Evolutionary conservation across 192 early-diverging fungal genomes (phyloP), one percentile per base, ranked within the genome.

Genomic region (Geranomyces variabilis): DNA sequence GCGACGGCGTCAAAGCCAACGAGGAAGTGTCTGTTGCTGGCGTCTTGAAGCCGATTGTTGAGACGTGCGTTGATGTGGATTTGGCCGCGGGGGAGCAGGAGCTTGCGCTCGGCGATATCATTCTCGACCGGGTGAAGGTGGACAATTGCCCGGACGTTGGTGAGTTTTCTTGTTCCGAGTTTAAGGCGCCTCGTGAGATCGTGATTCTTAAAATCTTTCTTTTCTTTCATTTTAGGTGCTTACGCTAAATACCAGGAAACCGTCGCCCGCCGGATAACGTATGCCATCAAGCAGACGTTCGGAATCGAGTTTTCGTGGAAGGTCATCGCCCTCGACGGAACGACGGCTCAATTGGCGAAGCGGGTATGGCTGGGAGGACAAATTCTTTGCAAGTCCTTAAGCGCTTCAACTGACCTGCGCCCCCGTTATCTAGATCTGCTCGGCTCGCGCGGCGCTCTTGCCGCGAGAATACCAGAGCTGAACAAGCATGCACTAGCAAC

Each of bases 261-360:
- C 13, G 76, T 84, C 9, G 72, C 74, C 17, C 71, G 76, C 30
- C 83, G 93, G 19, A 86, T 96, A 29, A 93, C 92, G 21, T 93
- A 94, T 73, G 91, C 85, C 13, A 90, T 96, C 67, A 88, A 89
- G 61, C 77, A 88, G 44, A 87, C 91, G 67, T 95, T 92, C 77
- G 92, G 92, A 28, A 86, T 98, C 45, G 94, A 98, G 72, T 95
- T 98, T 80, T 86, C 92, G 6, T 92, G 89, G 88, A 83, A 89
- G 55, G 90, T 93, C 2, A 82, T 91, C 1, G 67, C 71, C 0
- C 47, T 80, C 12, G 85, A 88, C 63, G 73, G 77, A 30, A 82
- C 77, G 64, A 81, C 88, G 26, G 60, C 71, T 41, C 51, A 75
- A 17, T 78, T 92, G 9, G 83, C 84, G 13, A 66, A 78, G 60